phyloP scores from a whole-genome alignment of 169 alveolate genomes.

The Cryptosporidium xiaoi region DNA sequence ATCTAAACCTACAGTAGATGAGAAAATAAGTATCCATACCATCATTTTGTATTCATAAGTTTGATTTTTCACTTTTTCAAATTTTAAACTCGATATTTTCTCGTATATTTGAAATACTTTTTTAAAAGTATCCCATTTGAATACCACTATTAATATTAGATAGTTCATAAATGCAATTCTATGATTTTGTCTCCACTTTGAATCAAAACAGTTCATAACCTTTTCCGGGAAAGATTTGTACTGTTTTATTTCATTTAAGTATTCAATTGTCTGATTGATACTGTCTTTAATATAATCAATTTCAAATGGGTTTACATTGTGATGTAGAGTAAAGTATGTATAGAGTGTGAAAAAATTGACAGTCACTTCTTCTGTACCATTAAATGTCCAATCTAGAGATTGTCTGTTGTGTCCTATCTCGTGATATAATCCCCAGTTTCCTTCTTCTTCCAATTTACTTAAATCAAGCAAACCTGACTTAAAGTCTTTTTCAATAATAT shows the following conservation, averaged over 20 bases:
- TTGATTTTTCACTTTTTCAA: not conserved
- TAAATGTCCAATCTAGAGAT: constrained; percentile 49
- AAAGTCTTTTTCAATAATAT: constrained; percentile 21
- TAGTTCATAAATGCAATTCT: constrained; percentile 57
- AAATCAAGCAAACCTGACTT: constrained; percentile 29
- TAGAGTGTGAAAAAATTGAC: constrained; percentile 57
- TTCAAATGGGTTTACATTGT: constrained; percentile 17
- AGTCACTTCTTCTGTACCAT: constrained; percentile 71
- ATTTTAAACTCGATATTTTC: not conserved
- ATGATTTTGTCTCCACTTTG: constrained; percentile 40
- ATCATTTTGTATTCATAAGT: constrained; percentile 16
- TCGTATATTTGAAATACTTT: constrained; percentile 37
- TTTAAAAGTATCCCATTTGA: constrained; percentile 51
- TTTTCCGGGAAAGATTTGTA: not conserved
- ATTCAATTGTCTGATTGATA: constrained; percentile 9
- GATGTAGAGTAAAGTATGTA: constrained; percentile 40
- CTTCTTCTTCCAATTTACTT: constrained; percentile 3
- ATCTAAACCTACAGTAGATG: constrained; percentile 27
- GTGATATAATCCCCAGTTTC: constrained; percentile 69
- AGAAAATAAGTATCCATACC: constrained; percentile 45
- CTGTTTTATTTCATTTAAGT: constrained; percentile 7
- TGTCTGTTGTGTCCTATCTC: constrained; percentile 74
- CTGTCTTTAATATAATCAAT: constrained; percentile 38
- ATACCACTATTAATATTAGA: constrained; percentile 9
- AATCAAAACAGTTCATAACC: not conserved